phyloP scores from a whole-genome alignment of 225 moss, liverwort and hornwort genomes.

The Neckera pumila region DNA sequence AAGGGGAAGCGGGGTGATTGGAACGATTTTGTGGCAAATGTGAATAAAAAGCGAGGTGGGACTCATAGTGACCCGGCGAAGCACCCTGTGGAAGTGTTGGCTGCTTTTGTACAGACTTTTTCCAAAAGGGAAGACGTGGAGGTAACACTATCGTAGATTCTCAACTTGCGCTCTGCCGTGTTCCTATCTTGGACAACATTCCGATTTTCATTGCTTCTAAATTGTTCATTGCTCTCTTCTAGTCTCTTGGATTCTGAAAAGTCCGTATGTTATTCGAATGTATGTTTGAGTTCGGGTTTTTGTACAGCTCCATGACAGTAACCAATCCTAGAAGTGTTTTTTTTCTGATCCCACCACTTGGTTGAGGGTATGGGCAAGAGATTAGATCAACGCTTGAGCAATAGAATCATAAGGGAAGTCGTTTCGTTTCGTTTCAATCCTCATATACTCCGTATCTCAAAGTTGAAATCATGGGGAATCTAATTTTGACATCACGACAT shows the following conservation, averaged over 20 bases:
- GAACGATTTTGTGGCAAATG: slow-evolving; percentile 33
- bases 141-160: slow-evolving; percentile 5
- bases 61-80: slow-evolving; percentile 16
- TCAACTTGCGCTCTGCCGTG: not conserved
- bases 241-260: not conserved
- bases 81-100: slow-evolving; percentile 35
- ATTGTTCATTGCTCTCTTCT: not conserved
- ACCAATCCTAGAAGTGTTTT: not conserved
- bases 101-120: slow-evolving; percentile 40
- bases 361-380: not conserved
- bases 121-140: slow-evolving; percentile 29
- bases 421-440: not conserved
- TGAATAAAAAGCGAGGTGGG: slow-evolving; percentile 27
- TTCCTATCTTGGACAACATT: not conserved
- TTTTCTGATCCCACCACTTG: not conserved
- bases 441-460: not conserved
- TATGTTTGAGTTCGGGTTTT: not conserved
- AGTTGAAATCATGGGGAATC: not conserved
- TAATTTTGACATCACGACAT: not conserved
- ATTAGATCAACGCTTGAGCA: not conserved
- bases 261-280: not conserved
- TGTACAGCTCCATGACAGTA: not conserved
- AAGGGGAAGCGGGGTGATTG: slow-evolving; percentile 45
- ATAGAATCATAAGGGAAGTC: not conserved
- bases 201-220: not conserved